Evolutionary conservation across 441 rosid genomes (phyloP), one percentile per base, ranked within the genome.

Genomic region (Populus hybrid): DNA sequence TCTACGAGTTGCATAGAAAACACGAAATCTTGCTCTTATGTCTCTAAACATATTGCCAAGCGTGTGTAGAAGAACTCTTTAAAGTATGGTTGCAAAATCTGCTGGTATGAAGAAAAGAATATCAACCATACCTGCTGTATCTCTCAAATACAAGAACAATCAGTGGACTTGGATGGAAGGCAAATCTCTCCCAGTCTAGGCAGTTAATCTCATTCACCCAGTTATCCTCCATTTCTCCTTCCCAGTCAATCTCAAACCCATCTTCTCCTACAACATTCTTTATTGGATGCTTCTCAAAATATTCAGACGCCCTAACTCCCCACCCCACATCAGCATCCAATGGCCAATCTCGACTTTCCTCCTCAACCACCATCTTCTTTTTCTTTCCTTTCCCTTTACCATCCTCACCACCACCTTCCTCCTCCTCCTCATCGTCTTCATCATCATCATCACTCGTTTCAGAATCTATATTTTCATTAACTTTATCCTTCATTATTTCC

Each of bases 161-260:
- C 42, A 91, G 83, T 0, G 97, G 98, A 80, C 97, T 95, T 7
- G 96, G 99, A 79, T 91, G 99, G 79, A 90, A 95, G 42, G 98
- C 97, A 26, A 91, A 86, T 75, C 91, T 85, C 89, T 93, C 98
- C 99, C 96, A 95, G 66, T 93, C 97, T 53, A 95, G 76, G 83
- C 96, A 93, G 19, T 95, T 90, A 72, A 95, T 93, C 86, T 95
- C 99, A 78, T 88, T 81, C 21, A 93, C 94, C 95, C 97, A 95
- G 72, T 78, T 86, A 72, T 92, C 92, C 81, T 93, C 95, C n/a
- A 87, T 79, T 86, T 93, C 98, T 9, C 94, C 94, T 88, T 93
- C 98, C 98, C 96, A 93, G 67, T 93, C 94, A 72, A 95, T 92
- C 87, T 85, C 89, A 19, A 73, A 63, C 42, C 96, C 99, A 24